phyloP scores from a whole-genome alignment of 2,329 filamentous ascomycete species.

The Diaporthe destruens region DNA sequence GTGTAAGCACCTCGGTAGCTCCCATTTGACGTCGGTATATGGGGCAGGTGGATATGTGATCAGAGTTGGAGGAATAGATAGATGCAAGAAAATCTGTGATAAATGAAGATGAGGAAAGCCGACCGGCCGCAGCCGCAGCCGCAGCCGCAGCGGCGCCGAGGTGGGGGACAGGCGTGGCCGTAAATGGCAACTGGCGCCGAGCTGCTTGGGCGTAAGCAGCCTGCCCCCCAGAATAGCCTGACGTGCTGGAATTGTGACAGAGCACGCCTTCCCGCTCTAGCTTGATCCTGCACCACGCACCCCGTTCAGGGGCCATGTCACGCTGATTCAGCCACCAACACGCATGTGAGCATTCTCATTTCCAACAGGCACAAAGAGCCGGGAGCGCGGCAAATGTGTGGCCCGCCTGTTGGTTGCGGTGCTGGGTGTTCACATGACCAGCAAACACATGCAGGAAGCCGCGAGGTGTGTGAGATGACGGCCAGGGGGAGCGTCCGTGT shows the following conservation, averaged over 20 bases:
- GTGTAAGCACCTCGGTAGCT: constrained; percentile 30
- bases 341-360: constrained; percentile 13
- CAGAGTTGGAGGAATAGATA: background rate
- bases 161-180: background rate
- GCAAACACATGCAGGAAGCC: constrained; percentile 29
- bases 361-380: constrained; percentile 8
- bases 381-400: constrained; percentile 1
- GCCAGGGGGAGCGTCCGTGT: constrained; percentile 12
- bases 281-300: constrained; percentile 21
- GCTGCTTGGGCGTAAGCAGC: constrained; percentile 14
- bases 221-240: constrained; percentile 16
- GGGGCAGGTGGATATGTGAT: background rate
- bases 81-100: constrained; percentile 11
- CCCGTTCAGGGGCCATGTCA: constrained; percentile 22
- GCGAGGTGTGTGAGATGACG: constrained; percentile 21
- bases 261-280: constrained; percentile 5
- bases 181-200: constrained; percentile 3
- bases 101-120: constrained; percentile 1
- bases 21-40: constrained; percentile 16
- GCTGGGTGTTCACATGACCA: constrained; percentile 38
- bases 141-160: background rate
- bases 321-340: constrained; percentile 32
- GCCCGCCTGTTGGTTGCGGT: constrained; percentile 1
- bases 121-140: constrained; percentile 27
- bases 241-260: constrained; percentile 31